Conservation (phyloP, 257 asterid species). For the Solanum gracilifrons region DNA sequence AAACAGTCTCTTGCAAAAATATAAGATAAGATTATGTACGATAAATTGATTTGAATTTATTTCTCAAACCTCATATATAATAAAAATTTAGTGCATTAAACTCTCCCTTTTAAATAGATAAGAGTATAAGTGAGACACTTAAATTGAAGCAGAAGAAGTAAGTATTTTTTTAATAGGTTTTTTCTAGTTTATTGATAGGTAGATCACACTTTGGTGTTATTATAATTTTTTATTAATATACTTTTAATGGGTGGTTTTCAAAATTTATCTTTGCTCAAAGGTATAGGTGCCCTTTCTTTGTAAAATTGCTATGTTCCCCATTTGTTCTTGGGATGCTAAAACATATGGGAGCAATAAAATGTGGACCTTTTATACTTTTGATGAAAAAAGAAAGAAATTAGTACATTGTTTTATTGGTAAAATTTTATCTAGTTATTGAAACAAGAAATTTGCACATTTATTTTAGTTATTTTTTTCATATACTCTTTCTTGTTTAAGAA, state of each 20-base stretch:
- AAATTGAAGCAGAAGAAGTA: not conserved
- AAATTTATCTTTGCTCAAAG: not conserved
- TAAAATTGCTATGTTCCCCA: not conserved
- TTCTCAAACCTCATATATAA: rapidly evolving
- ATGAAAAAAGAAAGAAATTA: not conserved
- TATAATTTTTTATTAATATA: not conserved
- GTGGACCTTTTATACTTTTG: not conserved
- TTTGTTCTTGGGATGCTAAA: not conserved
- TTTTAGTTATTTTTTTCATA: not conserved
- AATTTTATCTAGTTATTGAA: not conserved
- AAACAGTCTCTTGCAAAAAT: no score
- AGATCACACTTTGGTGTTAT: not conserved
- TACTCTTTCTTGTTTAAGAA: not conserved
- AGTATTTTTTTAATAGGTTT: not conserved
- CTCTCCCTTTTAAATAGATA: rapidly evolving
- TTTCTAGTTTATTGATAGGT: not conserved
- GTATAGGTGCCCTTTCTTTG: not conserved
- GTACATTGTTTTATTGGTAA: not conserved
- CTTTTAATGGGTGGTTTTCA: not conserved
- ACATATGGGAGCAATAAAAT: not conserved
- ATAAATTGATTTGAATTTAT: no score
- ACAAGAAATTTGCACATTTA: not conserved
- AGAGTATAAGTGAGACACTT: not conserved
- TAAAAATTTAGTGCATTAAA: no score
- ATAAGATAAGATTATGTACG: no score